These are phyloP conservation scores for Solanum lignicaule DNA, from an alignment of 257 asterid species.

Conservation along the genomic window DNA sequence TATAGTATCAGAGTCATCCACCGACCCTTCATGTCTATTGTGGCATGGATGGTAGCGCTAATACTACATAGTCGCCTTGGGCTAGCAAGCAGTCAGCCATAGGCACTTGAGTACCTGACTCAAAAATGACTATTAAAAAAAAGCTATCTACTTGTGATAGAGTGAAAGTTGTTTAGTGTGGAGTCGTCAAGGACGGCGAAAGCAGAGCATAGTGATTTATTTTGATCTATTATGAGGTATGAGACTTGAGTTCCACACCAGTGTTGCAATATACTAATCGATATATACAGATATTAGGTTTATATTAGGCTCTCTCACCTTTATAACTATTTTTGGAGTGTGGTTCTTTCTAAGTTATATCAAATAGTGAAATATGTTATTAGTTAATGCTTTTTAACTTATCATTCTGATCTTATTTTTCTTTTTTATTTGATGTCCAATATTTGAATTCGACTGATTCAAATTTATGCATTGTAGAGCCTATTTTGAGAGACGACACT, in stretches of 20 bases:
- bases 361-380: background rate
- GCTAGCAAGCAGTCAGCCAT: too few relatives aligned
- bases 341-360: background rate
- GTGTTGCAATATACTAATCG: too few relatives aligned
- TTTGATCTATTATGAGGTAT: too few relatives aligned
- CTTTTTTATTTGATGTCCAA: background rate
- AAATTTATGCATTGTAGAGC: background rate
- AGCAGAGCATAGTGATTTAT: background rate
- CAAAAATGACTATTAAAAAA: background rate
- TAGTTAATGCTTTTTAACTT: background rate
- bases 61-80: too few relatives aligned
- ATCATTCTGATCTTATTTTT: background rate
- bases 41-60: background rate
- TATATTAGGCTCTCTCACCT: background rate
- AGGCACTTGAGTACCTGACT: background rate
- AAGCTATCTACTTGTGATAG: background rate
- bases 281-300: too few relatives aligned
- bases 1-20: background rate
- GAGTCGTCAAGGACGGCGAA: background rate
- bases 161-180: background rate
- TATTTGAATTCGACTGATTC: accelerated
- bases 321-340: background rate
- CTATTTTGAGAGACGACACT: background rate
- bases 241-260: background rate
- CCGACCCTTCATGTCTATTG: background rate